Base-by-base conservation (phyloP, 768 basidiomycete species). In the Tulasnella sp. region DNA sequence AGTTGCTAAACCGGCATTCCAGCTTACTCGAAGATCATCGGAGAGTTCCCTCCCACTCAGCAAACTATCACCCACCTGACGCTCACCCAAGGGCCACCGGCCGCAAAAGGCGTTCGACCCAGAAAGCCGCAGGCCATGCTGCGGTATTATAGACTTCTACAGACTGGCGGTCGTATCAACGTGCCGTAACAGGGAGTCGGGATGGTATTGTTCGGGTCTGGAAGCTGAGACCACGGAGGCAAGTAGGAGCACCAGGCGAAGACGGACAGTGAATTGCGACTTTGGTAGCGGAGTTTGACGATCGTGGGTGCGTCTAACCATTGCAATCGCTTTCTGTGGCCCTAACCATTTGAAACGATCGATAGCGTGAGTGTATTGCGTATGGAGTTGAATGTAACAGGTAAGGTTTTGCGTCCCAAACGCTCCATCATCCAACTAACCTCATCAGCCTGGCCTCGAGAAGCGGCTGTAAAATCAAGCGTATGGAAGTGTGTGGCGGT, bases 321-420 rank as follows among this genome's bases (percentile, higher is more conserved):
- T 3, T 34, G 44, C 40, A 48, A 24, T 78, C 40, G 60, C 46
- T 18, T 24, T 76, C 58, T 54, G 72, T 40, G 14, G 28, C 34
- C 50, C 50, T 58, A 46, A 34, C 74, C 58, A n/a, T 22, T 41
- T 44, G 24, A 40, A 58, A 46, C 77, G 74, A 54, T 8, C 50
- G 24, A 41, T 81, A 94, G 93, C 82, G 92, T 93, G 0, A 89
- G 92, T 5, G 90, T 97, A 14, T 93, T 93, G 2, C 89, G 93
- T 83, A 96, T 99, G 0, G 96, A 97, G 85, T 99, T 97, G 96
- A 97, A 97, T 84, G 92, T 96, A 75, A 94, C 93, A 46, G 94
- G 93, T 94, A 82, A 42, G 86, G 83, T 81, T 54, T 20, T 44
- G 22, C 22, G 5, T 14, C 16, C 2, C 81, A 22, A 46, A 14